Base-by-base conservation (phyloP, 192 early-diverging fungal genomes). In the Coemansia sp. region DNA sequence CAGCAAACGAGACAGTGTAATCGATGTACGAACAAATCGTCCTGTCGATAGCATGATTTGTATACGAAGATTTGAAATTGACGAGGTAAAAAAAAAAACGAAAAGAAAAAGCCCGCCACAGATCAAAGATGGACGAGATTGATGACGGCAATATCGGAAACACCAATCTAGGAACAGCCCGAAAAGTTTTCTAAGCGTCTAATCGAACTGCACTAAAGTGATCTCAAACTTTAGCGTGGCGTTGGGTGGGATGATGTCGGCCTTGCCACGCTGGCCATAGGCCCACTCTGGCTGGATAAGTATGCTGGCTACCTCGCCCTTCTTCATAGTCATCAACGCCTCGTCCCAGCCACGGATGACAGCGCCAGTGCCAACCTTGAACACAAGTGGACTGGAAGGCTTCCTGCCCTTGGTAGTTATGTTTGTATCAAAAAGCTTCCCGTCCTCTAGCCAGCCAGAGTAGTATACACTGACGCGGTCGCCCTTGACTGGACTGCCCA, bases 301-400 rank as follows among this genome's bases (percentile, higher is more conserved):
- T 44, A 99, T 85, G 46, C 78, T 89, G 31, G 95, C 95, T 69
- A 89, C 88, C 81, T 98, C 91, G 66, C 95, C 95, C 55, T 94
- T 80, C 34, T 90, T 92, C 89, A 99, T 90, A 68, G 94, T 87
- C 57, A 94, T 88, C 66, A 98, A 90, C 76, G 92, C 95, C 87
- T 90, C 87, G 72, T 90, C 89, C 92, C 92, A 92, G 33, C 91
- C 94, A 61, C 89, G 87, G 73, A 99, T 99, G 68, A 99, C 96
- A 55, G 88, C 91, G n/a, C 94, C 94, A n/a, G 93, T 93, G 70
- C 97, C 97, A 74, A 99, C 81, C 74, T 88, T 92, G 83, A 94
- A 94, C 38, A 85, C 79, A 38, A 95, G 80, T 3, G 92, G 90
- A 36, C 76, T 70, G n/a, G 82, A 79, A 65, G 89, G 87, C 87